Base-by-base conservation (phyloP, 2,329 filamentous ascomycete species). In the Hortaea werneckii region DNA sequence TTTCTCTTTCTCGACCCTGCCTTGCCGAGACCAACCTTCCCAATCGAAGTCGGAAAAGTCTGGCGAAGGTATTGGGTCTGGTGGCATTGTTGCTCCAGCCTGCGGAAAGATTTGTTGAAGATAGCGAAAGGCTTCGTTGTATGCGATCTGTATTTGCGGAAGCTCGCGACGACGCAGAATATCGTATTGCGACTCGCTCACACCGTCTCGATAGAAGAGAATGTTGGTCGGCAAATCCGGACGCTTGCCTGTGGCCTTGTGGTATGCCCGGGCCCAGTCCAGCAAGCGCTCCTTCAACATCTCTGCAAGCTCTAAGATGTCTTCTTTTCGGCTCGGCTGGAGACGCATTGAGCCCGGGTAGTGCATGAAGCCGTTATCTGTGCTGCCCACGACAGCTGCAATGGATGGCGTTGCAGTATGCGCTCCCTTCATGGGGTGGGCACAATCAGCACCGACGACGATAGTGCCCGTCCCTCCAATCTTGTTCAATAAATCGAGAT, bases 401-500 rank as follows among this genome's bases (percentile, higher is more conserved):
- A 72, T 63, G 0, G 66, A 69, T 0, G 68, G 68, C 0, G 54
- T 56, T 8, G 55, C 56, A 2, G 29, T 5, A 1, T 58, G 13
- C 2, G 56, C 45, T 1, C 48, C 53, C 1, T 45, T 29, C 1
- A 54, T 54, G 0, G 69, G 65, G 49, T 74, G 71, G 0, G 65
- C 66, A 1, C 71, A 64, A 48, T 74, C 71, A 0, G 64, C 64
- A 0, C 69, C 69, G 5, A 71, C 50, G 6, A 71, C 49, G 46
- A 72, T 63, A 20, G 20, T 20, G 20, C 20, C 20, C 20, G 0
- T 65, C 67, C 6, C 58, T 41, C 32, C 27, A 42, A 37, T 40
- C 29, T 11, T 40, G 29, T 11, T 13, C 12, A 26, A 29, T n/a
- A 4, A 28, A 29, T 1, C 41, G 13, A n/a, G n/a, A 8, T 5